These are phyloP conservation scores for Agrocybe pediades DNA, from an alignment of 768 basidiomycete species.

Conservation along the genomic window DNA sequence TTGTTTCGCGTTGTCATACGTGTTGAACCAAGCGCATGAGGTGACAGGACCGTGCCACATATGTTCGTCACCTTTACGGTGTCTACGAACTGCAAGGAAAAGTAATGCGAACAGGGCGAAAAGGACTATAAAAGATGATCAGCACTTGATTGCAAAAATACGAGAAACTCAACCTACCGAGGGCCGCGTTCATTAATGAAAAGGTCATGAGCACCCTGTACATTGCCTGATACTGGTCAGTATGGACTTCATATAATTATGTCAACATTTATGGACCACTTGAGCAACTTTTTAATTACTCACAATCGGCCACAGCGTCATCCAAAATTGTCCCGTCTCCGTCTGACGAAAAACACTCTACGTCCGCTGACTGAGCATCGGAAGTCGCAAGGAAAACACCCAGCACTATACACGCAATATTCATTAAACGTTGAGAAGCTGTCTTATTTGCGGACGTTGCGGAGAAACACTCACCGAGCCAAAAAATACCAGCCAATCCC, in stretches of 20 bases:
- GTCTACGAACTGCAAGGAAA: constrained; percentile 42
- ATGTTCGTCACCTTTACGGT: constrained; percentile 45
- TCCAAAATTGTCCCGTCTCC: constrained; percentile 44
- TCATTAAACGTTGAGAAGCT: constrained; percentile 15
- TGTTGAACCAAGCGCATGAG: constrained; percentile 70
- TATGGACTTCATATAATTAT: constrained; percentile 56
- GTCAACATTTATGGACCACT: constrained; percentile 13
- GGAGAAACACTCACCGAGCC: constrained; percentile 64
- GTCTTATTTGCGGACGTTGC: neutral
- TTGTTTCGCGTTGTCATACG: constrained; percentile 42
- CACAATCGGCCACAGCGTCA: constrained; percentile 64
- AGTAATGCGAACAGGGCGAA: constrained; percentile 38
- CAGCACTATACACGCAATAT: constrained; percentile 53
- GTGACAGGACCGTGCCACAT: constrained; percentile 78
- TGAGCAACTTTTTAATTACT: constrained; percentile 29
- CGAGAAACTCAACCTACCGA: constrained; percentile 49
- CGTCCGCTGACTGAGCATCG: constrained; percentile 77
- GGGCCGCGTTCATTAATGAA: constrained; percentile 73
- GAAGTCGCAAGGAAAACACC: constrained; percentile 73
- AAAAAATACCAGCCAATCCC: constrained; percentile 72
- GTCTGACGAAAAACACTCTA: constrained; percentile 75
- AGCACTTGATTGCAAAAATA: constrained; percentile 1
- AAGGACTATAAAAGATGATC: constrained; percentile 31
- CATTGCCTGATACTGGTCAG: constrained; percentile 87
- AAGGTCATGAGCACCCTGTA: constrained; percentile 83